Conservation (phyloP, 1,139 yeast genomes). For the Geotrichum klebahnii region DNA sequence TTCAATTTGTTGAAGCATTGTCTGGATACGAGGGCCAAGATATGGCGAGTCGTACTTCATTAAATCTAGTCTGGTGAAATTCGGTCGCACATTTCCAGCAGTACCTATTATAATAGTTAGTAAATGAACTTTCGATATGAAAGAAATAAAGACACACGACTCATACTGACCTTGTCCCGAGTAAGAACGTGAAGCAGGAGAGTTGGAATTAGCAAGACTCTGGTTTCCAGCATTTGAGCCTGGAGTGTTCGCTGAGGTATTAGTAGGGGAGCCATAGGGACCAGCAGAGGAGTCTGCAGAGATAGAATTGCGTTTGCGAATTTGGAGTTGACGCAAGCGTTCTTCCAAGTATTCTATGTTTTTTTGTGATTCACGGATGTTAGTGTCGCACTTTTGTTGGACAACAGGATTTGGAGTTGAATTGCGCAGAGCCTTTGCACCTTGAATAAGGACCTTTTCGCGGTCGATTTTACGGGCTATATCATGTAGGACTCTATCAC, state of each 20-base stretch:
- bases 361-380: slow-evolving; percentile 84
- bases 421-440: slow-evolving; percentile 75
- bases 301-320: slow-evolving; percentile 31
- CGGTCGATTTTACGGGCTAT: slow-evolving; percentile 79
- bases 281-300: neutral
- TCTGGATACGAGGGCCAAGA: slow-evolving; percentile 89
- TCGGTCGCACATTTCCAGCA: slow-evolving; percentile 28
- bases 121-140: neutral
- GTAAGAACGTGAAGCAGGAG: neutral
- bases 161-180: no score
- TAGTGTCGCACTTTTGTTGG: slow-evolving; percentile 85
- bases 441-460: slow-evolving; percentile 80
- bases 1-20: slow-evolving; percentile 90
- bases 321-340: slow-evolving; percentile 60
- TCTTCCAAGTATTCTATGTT: slow-evolving; percentile 85
- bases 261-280: neutral
- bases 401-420: slow-evolving; percentile 75
- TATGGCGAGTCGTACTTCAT: slow-evolving; percentile 92
- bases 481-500: slow-evolving; percentile 47
- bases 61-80: slow-evolving; percentile 55
- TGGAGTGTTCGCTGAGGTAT: neutral
- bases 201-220: no score
- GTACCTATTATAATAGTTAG: slow-evolving; percentile 3
- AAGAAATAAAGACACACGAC: neutral
- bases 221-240: neutral